Evolutionary conservation across 139 green algal species (phyloP).

Genomic region (Deuterostichococcus epilithicus): DNA sequence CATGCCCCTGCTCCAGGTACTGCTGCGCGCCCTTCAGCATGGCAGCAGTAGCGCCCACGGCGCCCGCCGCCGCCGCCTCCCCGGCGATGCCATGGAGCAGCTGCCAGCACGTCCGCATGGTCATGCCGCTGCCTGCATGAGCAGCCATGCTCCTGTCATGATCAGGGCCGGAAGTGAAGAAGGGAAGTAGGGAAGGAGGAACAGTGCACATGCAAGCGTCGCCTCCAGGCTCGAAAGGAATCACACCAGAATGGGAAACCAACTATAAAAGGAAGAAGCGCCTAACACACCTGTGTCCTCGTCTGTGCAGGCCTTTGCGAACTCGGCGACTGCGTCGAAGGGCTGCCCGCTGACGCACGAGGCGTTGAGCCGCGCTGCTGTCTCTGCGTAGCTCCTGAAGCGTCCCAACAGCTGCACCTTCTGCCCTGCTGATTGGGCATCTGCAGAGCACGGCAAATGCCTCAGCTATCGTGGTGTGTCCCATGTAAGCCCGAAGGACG

Average conservation of each 20-base stretch:
- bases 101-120: slow-evolving; percentile 58
- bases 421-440: not conserved
- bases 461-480: no score
- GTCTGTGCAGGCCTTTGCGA: slow-evolving; percentile 32
- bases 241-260: not conserved
- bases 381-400: slow-evolving; percentile 62
- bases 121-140: not conserved
- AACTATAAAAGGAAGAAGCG: not conserved
- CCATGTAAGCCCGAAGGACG: no score
- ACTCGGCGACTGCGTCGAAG: slow-evolving; percentile 27
- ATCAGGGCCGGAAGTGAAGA: no score
- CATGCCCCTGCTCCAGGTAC: slow-evolving; percentile 61
- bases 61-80: slow-evolving; percentile 15
- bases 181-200: no score
- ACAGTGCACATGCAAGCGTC: no score
- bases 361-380: slow-evolving; percentile 41
- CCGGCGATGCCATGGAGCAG: slow-evolving; percentile 56
- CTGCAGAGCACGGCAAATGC: not conserved
- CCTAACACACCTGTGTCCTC: slow-evolving; percentile 11
- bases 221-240: not conserved
- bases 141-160: not conserved
- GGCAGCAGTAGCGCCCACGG: slow-evolving; percentile 10
- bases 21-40: slow-evolving; percentile 37
- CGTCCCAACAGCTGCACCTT: slow-evolving; percentile 39
- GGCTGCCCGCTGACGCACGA: slow-evolving; percentile 13